Evolutionary conservation across 768 basidiomycete species (phyloP), one percentile per base, ranked within the genome.

Genomic region (Hebeloma cylindrosporum): DNA sequence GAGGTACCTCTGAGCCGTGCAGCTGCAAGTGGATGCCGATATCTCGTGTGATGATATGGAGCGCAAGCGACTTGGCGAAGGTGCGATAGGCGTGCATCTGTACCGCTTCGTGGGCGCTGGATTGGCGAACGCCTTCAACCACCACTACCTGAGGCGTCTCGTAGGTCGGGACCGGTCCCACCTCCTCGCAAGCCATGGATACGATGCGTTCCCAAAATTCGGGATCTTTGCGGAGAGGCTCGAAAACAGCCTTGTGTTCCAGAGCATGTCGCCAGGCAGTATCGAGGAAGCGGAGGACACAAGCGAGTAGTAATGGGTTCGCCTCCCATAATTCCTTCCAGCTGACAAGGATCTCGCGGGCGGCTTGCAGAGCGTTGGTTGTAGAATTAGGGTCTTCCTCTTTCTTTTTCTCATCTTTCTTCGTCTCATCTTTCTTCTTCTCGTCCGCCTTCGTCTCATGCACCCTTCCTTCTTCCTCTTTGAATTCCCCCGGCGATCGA

Each of bases 301-400:
- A 80, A 0, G 84, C 76, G 9, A 96, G 73, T 7, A 93, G 67
- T 14, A 83, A 76, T 0, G 93, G 89, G 48, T 89, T 88, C 21
- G 75, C 62, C 31, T 86, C 80, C 85, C 90, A 91, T 33, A 86
- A 70, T 18, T 79, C 78, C 37, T 80, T 79, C 89, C 89, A 92
- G 33, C 71, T 73, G 5, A 69, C 72, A 6, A 94, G 66, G 47
- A 82, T 78, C 25, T 85, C 77, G 5, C 75, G 69, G 2, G 88
- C 90, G 5, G 83, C 75, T 42, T 77, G 77, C 7, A 93, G 62
- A 0, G 87, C 88, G 47, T 80, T 91, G 7, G 52, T 37, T 20
- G 64, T 60, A 7, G 51, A 42, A 56, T 71, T 72, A 17, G 59
- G 16, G 11, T 30, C 32, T 6, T 67, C 70, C 5, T 58, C 67